Evolutionary conservation across 1,139 yeast genomes (phyloP).

Genomic region (Saccharomycopsis hybrid): DNA sequence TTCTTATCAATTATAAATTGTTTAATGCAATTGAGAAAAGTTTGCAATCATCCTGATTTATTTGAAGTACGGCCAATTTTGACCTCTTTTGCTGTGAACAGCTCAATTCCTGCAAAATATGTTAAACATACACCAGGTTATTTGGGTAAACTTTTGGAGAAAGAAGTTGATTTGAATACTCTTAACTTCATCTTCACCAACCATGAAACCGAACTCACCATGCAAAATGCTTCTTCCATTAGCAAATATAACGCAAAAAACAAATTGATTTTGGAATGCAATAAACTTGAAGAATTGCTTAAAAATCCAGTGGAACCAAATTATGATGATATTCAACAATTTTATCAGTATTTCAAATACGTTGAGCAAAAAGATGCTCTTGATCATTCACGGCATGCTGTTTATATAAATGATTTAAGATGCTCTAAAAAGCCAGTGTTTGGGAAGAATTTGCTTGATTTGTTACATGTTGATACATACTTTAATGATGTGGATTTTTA

Average conservation of each 20-base stretch:
- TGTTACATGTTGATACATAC: conserved; percentile 25
- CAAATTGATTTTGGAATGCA: conserved; percentile 39
- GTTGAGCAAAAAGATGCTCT: conserved; percentile 45
- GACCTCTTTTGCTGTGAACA: conserved; percentile 75
- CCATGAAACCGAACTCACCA: conserved; percentile 39
- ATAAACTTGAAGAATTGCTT: conserved; percentile 31
- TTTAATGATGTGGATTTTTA: conserved; percentile 9
- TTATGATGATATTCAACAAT: conserved; percentile 48
- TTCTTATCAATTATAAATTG: conserved; percentile 93
- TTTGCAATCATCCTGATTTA: conserved; percentile 94
- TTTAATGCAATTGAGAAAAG: conserved; percentile 95
- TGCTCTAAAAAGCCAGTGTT: conserved; percentile 52
- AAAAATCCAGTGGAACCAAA: conserved; percentile 33
- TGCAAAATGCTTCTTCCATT: conserved; percentile 44
- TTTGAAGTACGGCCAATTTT: conserved; percentile 94
- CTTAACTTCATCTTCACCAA: conserved; percentile 55
- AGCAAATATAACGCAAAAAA: conserved; percentile 41
- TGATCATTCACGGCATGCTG: conserved; percentile 47
- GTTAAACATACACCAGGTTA: conserved; percentile 23
- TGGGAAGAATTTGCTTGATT: conserved; percentile 41
- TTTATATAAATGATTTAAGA: conserved; percentile 59
- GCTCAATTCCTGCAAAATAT: conserved; percentile 53
- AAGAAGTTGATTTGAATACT: conserved; percentile 43
- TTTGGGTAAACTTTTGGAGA: conserved; percentile 1
- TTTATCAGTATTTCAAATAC: conserved; percentile 51